Evolutionary conservation across 768 basidiomycete species (phyloP).

Genomic region (Boletus vermiculosoides): DNA sequence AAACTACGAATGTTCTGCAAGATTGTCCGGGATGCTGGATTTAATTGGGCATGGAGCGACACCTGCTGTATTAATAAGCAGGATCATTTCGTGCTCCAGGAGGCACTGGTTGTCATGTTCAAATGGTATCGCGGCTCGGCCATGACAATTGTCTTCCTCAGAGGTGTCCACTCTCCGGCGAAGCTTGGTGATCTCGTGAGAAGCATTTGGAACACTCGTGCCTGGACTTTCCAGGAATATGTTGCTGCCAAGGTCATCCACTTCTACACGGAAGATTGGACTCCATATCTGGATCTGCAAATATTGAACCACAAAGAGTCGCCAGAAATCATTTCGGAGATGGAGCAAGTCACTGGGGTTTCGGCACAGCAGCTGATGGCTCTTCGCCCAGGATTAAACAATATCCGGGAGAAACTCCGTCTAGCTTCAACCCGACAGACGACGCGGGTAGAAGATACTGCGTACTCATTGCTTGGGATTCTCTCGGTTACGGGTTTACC

Average conservation of each 20-base stretch:
- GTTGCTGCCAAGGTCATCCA: not conserved
- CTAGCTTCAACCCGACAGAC: not conserved
- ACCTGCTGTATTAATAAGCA: constrained; percentile 11
- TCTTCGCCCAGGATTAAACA: not conserved
- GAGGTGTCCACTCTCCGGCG: not conserved
- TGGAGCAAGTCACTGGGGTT: not conserved
- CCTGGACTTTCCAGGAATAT: constrained; percentile 10
- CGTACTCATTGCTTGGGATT: not conserved
- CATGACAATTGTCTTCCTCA: constrained; percentile 4
- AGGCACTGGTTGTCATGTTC: constrained; percentile 4
- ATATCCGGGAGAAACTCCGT: not conserved
- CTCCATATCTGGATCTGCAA: not conserved
- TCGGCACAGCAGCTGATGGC: not conserved
- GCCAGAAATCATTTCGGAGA: constrained; percentile 4
- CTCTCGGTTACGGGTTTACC: not conserved
- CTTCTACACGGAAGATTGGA: constrained; percentile 5
- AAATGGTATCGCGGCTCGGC: constrained; percentile 1
- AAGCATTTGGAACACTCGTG: constrained; percentile 3
- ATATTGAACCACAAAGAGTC: not conserved
- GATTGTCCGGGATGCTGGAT: constrained; percentile 4
- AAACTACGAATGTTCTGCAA: constrained; percentile 7
- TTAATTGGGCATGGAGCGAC: constrained; percentile 11
- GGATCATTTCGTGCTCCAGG: not conserved
- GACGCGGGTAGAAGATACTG: not conserved
- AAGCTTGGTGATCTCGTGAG: not conserved